A percentile compares a stretch with the other conserved stretches of the same genome.
Evolutionary conservation across 805 yeast species (phyloP).

Genomic region (Monosporozyma servazzii): DNA sequence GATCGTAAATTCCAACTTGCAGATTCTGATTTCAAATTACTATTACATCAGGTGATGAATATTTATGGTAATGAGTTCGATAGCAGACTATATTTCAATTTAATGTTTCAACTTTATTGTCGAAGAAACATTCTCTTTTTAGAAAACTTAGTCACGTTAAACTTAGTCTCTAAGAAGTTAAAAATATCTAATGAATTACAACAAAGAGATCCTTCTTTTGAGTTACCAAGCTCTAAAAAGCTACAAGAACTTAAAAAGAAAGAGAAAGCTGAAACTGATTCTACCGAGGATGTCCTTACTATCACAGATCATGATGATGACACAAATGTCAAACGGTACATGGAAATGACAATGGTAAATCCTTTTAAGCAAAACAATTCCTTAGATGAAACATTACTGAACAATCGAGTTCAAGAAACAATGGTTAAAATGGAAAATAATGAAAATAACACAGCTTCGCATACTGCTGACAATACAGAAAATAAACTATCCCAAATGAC

Average conservation of each 20-base stretch:
- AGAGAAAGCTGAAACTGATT: background rate
- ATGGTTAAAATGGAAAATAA: constrained; percentile 1
- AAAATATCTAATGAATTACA: constrained; percentile 24
- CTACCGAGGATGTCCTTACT: constrained; percentile 1
- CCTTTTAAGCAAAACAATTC: constrained; percentile 18
- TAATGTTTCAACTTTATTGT: constrained; percentile 12
- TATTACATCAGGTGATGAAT: constrained; percentile 11
- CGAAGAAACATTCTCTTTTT: constrained; percentile 10
- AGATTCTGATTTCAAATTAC: background rate
- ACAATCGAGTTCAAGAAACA: background rate
- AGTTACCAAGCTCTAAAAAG: constrained; percentile 1
- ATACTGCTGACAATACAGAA: background rate
- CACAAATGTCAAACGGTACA: constrained; percentile 14
- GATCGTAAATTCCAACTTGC: background rate
- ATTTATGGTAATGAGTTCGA: constrained; percentile 26
- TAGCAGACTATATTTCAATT: constrained; percentile 16
- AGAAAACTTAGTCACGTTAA: constrained; percentile 8
- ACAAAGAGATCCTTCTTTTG: constrained; percentile 14
- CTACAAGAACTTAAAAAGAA: background rate
- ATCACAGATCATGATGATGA: constrained; percentile 12
- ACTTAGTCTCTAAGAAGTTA: constrained; percentile 19
- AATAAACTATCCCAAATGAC: constrained; percentile 27
- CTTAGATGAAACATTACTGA: constrained; percentile 7
- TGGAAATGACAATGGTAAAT: constrained; percentile 31
- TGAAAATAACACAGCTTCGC: background rate